A percentile compares a stretch with the other conserved stretches of the same genome.
phyloP scores from a whole-genome alignment of 2,329 filamentous ascomycete genomes.

The Diaporthe sp. region DNA sequence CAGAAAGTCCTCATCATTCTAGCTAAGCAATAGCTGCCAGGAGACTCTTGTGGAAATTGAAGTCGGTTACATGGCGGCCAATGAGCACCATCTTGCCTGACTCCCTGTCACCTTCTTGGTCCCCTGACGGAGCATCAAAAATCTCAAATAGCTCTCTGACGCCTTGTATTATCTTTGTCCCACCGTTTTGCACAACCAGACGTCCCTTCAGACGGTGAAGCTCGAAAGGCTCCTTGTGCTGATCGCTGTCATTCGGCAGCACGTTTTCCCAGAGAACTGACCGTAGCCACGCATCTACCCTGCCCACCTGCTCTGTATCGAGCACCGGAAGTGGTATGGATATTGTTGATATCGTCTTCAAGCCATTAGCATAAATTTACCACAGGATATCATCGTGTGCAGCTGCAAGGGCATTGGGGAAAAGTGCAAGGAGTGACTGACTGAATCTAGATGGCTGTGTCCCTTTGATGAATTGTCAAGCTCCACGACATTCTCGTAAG shows the following conservation, averaged over 20 bases:
- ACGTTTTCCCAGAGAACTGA: conserved; percentile 84
- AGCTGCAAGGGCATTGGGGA: not conserved
- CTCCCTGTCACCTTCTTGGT: conserved; percentile 37
- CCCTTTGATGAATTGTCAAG: conserved; percentile 77
- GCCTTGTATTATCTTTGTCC: conserved; percentile 84
- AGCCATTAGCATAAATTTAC: not conserved
- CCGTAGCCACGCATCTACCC: conserved; percentile 84
- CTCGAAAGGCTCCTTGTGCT: conserved; percentile 66
- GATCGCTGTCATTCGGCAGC: conserved; percentile 59
- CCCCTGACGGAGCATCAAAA: conserved; percentile 64
- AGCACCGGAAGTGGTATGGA: conserved; percentile 76
- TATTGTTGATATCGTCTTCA: conserved; percentile 84
- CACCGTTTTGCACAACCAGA: conserved; percentile 72
- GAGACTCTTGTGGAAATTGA: conserved; percentile 60
- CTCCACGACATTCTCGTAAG: conserved; percentile 84
- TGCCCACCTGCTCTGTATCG: conserved; percentile 63
- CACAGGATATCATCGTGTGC: no score
- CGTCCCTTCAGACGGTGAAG: conserved; percentile 91
- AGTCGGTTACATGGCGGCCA: conserved; percentile 63
- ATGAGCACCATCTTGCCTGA: conserved; percentile 72
- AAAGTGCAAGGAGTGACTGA: conserved; percentile 51
- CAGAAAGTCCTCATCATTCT: not conserved
- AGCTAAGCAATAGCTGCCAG: conserved; percentile 36
- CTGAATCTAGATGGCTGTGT: conserved; percentile 91
- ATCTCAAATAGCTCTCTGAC: conserved; percentile 96